Evolutionary conservation across 352 stramenopile genomes (phyloP).

Genomic region (Phytophthora agathidicida): DNA sequence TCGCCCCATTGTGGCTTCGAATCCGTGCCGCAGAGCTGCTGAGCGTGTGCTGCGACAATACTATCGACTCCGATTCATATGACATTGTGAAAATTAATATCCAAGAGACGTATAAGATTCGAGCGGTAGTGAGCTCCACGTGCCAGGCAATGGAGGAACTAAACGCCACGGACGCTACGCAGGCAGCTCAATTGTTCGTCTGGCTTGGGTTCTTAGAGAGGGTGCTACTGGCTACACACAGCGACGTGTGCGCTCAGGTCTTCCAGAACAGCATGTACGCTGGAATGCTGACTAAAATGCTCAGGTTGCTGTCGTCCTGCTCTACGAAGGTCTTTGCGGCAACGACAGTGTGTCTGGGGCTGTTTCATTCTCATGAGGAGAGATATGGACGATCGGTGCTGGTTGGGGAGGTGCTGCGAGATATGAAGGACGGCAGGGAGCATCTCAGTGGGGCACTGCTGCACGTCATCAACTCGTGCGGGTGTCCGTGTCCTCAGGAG

Average conservation of each 20-base stretch:
- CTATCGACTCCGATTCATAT: conserved; percentile 17
- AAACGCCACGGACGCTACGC: conserved; percentile 39
- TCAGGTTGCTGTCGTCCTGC: conserved; percentile 55
- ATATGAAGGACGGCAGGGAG: conserved; percentile 59
- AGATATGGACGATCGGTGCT: conserved; percentile 41
- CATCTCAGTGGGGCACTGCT: conserved; percentile 70
- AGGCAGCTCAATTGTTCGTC: conserved; percentile 57
- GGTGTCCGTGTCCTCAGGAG: conserved; percentile 57
- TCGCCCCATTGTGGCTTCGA: conserved; percentile 66
- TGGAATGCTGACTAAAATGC: conserved; percentile 67
- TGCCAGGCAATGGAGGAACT: conserved; percentile 71
- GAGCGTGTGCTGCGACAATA: conserved; percentile 44
- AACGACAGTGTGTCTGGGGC: conserved; percentile 58
- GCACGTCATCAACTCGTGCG: conserved; percentile 84
- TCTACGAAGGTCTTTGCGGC: conserved; percentile 74
- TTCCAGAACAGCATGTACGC: conserved; percentile 63
- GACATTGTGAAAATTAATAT: conserved; percentile 9
- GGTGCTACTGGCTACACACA: conserved; percentile 49
- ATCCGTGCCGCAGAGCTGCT: conserved; percentile 68
- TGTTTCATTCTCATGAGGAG: conserved; percentile 63
- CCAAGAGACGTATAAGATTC: conserved; percentile 50
- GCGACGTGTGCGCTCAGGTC: conserved; percentile 44
- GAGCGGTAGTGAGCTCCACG: conserved; percentile 74
- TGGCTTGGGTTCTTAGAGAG: conserved; percentile 72
- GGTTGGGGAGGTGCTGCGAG: conserved; percentile 52